A percentile compares a stretch with the other conserved stretches of the same genome.
Evolutionary conservation across 495 filamentous ascomycete genomes (phyloP).

Genomic region (Neohortaea acidophila): DNA sequence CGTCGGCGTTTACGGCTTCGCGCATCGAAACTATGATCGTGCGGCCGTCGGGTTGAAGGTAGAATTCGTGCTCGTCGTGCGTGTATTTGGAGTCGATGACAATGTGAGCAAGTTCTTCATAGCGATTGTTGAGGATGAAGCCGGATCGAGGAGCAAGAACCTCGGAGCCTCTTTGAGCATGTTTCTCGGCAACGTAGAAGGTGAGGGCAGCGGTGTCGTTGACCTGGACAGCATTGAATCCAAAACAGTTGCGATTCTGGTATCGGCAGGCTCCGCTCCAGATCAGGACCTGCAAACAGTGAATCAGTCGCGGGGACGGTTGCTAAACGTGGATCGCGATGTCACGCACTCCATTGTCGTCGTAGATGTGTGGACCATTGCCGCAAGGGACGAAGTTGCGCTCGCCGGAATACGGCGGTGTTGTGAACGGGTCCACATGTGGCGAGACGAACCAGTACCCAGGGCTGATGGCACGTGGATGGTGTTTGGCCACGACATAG

Average conservation of each 20-base stretch:
- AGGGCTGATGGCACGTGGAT: not conserved
- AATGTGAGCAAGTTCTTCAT: not conserved
- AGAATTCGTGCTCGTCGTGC: not conserved
- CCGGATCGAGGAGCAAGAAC: not conserved
- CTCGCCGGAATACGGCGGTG: not conserved
- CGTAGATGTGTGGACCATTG: not conserved
- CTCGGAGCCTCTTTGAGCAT: not conserved
- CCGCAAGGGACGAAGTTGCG: not conserved
- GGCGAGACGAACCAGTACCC: slow-evolving; percentile 2
- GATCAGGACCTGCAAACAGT: too few relatives aligned
- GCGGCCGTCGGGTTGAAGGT: not conserved
- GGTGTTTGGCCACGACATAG: not conserved
- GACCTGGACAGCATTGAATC: not conserved
- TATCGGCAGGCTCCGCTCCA: slow-evolving; percentile 2
- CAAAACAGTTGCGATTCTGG: not conserved
- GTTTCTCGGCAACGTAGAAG: not conserved
- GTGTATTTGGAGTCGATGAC: too few relatives aligned
- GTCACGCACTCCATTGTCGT: not conserved
- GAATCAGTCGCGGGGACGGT: too few relatives aligned
- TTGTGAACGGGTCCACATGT: not conserved
- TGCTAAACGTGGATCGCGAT: too few relatives aligned
- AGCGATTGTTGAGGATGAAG: not conserved
- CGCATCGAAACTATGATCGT: not conserved
- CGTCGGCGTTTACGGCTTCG: not conserved
- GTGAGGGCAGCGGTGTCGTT: not conserved